Evolutionary conservation across 2,329 filamentous ascomycete species (phyloP), one percentile per base, ranked within the genome.

Genomic region (Colletotrichum filicis): DNA sequence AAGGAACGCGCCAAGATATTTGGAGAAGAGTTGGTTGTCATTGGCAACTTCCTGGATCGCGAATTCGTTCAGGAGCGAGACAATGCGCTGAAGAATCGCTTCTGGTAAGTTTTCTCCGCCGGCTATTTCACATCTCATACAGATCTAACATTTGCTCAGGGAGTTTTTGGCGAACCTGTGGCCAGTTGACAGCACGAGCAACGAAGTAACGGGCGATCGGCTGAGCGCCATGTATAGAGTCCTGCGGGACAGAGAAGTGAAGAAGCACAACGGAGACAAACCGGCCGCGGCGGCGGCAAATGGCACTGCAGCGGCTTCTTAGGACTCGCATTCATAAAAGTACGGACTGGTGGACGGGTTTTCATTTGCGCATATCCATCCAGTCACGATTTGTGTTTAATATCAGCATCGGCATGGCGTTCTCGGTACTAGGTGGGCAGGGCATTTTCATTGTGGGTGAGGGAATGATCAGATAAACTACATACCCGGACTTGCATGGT

Each of bases 1-100:
- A 91, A 92, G 75, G 87, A 89, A 65, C 87, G 92, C 57, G 88
- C 92, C 26, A 87, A 85, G 77, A 87, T 91, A 56, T 88, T 92
- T 78, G 91, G 91, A 76, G 83, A 85, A 32, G 89, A 92, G 77
- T 82, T 93, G 49, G 84, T 91, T 55, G 86, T 86, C 5, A 91
- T 93, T 79, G 91, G 91, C 66, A 87, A 89, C 68, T 92, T 91
- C 77, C 88, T 92, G 74, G 87, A 89, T 62, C 73, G 69, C 30
- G 74, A 75, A 61, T 74, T 75, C 37, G 66, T 75, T 19, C 62
- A 68, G 56, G 73, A 74, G 19, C 67, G 68, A 42, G 74, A 98
- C 26, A 52, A 70, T n/a, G 62, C 74, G 30, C 63, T 75, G 24
- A 75, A 75, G 69, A 75, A 75, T 42, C 73, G 74, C 60, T 75